Conservation (phyloP, 768 basidiomycete species). For the Tricholoma furcatifolium region DNA sequence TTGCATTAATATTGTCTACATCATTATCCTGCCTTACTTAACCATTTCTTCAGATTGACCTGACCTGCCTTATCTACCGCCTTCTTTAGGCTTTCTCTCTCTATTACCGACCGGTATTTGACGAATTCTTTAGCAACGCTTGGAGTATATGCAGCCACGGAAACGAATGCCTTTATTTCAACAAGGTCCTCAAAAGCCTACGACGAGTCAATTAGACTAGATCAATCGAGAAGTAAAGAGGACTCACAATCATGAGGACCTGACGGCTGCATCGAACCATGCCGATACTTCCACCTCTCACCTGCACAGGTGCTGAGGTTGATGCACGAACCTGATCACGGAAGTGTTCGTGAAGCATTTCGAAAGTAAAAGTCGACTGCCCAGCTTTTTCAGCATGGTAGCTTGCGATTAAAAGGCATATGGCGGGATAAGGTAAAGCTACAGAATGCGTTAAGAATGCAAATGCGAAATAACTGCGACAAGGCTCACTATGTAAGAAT, state of each 20-base stretch:
- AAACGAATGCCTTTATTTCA: slow-evolving; percentile 52
- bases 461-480: not conserved
- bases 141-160: slow-evolving; percentile 45
- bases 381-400: slow-evolving; percentile 77
- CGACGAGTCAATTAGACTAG: not conserved
- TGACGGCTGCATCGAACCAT: slow-evolving; percentile 67
- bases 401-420: slow-evolving; percentile 85
- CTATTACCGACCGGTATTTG: slow-evolving; percentile 68
- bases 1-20: not conserved
- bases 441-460: not conserved
- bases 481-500: slow-evolving; percentile 49
- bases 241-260: slow-evolving; percentile 65
- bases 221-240: not conserved
- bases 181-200: slow-evolving; percentile 81
- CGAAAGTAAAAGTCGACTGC: slow-evolving; percentile 82
- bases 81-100: slow-evolving; percentile 63
- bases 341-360: slow-evolving; percentile 84
- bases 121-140: slow-evolving; percentile 66
- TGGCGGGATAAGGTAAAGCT: slow-evolving; percentile 76
- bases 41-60: slow-evolving; percentile 76
- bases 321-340: slow-evolving; percentile 73
- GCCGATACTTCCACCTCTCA: slow-evolving; percentile 73
- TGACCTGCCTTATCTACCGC: slow-evolving; percentile 67
- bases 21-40: slow-evolving; percentile 56
- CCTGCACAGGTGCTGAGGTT: slow-evolving; percentile 68